phyloP scores from a whole-genome alignment of 495 filamentous ascomycete species.

The Tuber aestivum region DNA sequence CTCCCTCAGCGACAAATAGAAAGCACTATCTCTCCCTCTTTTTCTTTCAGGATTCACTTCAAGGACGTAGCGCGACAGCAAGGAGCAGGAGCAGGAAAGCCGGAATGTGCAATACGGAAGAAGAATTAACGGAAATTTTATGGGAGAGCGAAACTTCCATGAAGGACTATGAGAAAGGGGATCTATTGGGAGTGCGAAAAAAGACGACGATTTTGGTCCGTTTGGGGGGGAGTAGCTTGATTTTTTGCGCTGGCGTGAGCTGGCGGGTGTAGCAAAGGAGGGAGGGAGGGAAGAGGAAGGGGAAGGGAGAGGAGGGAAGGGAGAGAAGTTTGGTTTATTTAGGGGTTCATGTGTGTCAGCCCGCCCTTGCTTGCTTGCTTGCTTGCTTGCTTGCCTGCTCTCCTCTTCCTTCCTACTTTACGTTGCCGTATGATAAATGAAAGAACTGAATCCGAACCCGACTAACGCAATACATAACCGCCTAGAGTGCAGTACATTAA shows the following conservation, averaged over 20 bases:
- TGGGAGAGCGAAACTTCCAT: slow-evolving; percentile 35
- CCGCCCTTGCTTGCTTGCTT: not conserved
- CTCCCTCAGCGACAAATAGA: not conserved
- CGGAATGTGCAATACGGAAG: slow-evolving; percentile 25
- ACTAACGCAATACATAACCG: not conserved
- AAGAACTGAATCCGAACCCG: too few species aligned
- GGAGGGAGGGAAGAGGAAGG: not conserved
- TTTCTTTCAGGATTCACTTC: slow-evolving; percentile 9
- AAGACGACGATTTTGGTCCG: not conserved
- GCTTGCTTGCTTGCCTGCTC: too few species aligned
- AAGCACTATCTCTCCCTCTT: not conserved
- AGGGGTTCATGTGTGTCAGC: not conserved
- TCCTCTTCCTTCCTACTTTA: not conserved
- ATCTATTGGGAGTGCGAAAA: not conserved
- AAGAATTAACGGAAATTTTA: slow-evolving; percentile 20
- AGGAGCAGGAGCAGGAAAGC: slow-evolving; percentile 30
- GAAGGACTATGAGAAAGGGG: slow-evolving; percentile 12
- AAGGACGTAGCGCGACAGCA: slow-evolving; percentile 29
- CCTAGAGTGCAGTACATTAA: too few species aligned
- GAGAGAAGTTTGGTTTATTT: not conserved
- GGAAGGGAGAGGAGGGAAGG: too few species aligned
- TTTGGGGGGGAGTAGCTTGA: not conserved
- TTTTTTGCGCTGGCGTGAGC: slow-evolving; percentile 1
- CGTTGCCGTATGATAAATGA: too few species aligned
- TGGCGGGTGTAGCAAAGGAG: not conserved